Base-by-base conservation (phyloP, 306 rosid species). In the Alnus rubra region DNA sequence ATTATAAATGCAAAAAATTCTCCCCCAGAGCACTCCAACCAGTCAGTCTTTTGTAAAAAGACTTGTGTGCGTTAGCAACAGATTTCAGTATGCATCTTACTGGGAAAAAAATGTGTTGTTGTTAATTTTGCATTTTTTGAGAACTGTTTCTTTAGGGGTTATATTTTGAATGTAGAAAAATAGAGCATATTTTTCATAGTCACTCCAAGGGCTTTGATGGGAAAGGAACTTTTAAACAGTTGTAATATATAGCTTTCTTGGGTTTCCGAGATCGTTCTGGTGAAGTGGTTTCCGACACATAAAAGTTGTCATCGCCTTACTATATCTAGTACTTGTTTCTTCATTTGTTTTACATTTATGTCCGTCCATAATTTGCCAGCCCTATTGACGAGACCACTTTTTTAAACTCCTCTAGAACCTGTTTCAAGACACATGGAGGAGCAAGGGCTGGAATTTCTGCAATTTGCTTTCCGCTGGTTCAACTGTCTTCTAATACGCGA, bases 401-500 rank as follows among this genome's bases (percentile, higher is more conserved):
- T 73, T 79, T 55, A 73, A 67, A 71, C 76, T 84, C 77, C 62
- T 10, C 73, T 83, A 94, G 98, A 91, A 81, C 98, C 97, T 79
- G 90, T 91, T 75, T 94, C 97, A 80, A 92, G 86, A 87, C 98
- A 94, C 79, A 82, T 94, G 96, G 98, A 94, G 85, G 86, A 92
- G 76, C 95, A 92, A 77, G 98, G 97, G 75, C 85, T 94, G 79
- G 98, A 94, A 53, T 94, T 92, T 92, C 95, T 94, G 87, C 98
- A 94, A 84, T 94, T 94, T 87, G 97, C 98, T 82, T 94, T 94
- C 87, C 95, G 98, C 73, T 94, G 98, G 98, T 92, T 90, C 92
- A 94, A 94, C 86, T 94, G 98, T 88, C 97, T 94, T 78, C 84
- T 94, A 79, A 94, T 94, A 80, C 97, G 98, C 0, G 98, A 94